A percentile compares a stretch with the other conserved stretches of the same genome.
Evolutionary conservation across 768 basidiomycete species (phyloP).

Genomic region (Mycena belliarum): DNA sequence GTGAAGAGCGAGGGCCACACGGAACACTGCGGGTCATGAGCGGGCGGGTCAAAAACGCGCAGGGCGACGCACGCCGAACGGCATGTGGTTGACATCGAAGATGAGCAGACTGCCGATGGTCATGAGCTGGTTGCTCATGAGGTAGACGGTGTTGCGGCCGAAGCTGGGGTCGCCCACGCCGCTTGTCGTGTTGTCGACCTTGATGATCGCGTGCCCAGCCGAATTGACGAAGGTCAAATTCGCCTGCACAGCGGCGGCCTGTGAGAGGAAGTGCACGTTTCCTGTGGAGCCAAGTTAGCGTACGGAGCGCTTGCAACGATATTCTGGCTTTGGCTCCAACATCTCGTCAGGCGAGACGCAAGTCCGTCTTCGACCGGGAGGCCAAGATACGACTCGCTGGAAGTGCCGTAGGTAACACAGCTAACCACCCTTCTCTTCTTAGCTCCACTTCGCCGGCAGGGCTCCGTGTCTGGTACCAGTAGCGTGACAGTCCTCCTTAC

Average conservation of each 20-base stretch:
- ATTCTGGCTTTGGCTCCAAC: too few species aligned
- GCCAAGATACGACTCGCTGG: too few species aligned
- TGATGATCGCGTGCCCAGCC: constrained; percentile 6
- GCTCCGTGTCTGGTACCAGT: too few species aligned
- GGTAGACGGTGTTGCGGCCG: constrained; percentile 21
- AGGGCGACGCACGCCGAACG: constrained; percentile 18
- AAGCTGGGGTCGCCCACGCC: constrained; percentile 13
- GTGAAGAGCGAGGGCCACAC: constrained; percentile 19
- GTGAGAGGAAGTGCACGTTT: constrained; percentile 16
- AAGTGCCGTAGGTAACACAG: too few species aligned
- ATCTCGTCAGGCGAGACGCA: too few species aligned
- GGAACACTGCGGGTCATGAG: not conserved
- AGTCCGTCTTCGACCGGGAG: too few species aligned
- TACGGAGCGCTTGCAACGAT: too few species aligned
- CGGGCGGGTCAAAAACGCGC: too few species aligned
- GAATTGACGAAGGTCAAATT: constrained; percentile 15
- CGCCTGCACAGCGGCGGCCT: constrained; percentile 1
- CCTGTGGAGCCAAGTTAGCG: not conserved
- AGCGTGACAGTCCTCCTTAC: too few species aligned
- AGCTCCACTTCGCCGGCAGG: too few species aligned
- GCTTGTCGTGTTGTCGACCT: constrained; percentile 21
- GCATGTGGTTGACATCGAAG: constrained; percentile 23
- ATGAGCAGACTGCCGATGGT: constrained; percentile 18
- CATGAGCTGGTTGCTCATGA: constrained; percentile 14
- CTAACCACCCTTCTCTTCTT: too few species aligned